Evolutionary conservation across 1,284 basidiomycete genomes (phyloP), one percentile per base, ranked within the genome.

Genomic region (Tilletia walkeri): DNA sequence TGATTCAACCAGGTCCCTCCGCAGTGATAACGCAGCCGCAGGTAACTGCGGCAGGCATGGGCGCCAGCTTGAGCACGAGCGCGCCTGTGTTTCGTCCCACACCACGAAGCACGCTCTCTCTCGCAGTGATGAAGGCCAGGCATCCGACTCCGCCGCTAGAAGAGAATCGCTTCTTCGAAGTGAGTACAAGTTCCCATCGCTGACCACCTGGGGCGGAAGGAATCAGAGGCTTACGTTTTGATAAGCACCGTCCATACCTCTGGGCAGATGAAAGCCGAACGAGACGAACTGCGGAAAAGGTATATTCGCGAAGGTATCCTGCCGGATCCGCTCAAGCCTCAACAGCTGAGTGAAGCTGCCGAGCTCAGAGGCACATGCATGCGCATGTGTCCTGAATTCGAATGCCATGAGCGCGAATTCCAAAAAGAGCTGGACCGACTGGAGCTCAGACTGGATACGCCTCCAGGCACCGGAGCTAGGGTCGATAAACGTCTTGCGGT

Each of bases 361-460:
- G 91, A 90, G 41, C 90, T 98, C 79, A 88, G 92, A 14, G 95
- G 95, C 20, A 95, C 92, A 1, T 98, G 95, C 81, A 86, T 87
- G 85, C 90, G 92, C 74, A 97, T 98, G 94, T 98, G 95, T 83
- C 92, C 94, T 4, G 90, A 91, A 67, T 95, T 93, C 78, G 95
- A 99, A 85, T 87, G 91, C 24, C 94, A 95, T 82, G 89, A 94
- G 78, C 88, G 95, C 61, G 93, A 98, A 84, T 89, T 90, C 71
- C 92, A 95, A 80, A 92, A 92, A 80, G 93, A 94, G 79, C 87
- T 97, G 1, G 90, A 93, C 78, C 89, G 90, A 73, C 91, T 91
- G 86, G 95, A 98, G 86, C 36, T 47, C 14, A 9, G 47, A 20
- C 14, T 47, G 6, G n/a, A 66, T 45, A n/a, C 65, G 6, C 47